phyloP scores from a whole-genome alignment of 805 yeast species.

The Spathaspora girioi region DNA sequence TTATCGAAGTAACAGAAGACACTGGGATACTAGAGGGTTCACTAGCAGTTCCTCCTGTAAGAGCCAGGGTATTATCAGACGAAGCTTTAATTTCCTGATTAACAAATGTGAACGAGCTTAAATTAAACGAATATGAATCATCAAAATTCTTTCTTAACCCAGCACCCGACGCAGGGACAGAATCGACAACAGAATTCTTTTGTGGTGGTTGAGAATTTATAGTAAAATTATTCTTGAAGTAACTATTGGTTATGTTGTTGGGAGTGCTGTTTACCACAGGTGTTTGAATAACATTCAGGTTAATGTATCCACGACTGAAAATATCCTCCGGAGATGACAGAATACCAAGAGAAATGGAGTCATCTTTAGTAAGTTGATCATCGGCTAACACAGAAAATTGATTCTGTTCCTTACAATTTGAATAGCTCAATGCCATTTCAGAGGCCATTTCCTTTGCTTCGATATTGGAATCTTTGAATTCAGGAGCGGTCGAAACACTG shows the following conservation, averaged over 20 bases:
- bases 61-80: not conserved
- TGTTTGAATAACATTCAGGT: conserved; percentile 16
- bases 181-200: not conserved
- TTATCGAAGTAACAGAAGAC: not conserved
- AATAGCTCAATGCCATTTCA: not conserved
- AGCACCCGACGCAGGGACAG: not conserved
- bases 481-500: not conserved
- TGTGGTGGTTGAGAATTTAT: not conserved
- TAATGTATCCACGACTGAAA: not conserved
- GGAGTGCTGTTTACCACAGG: conserved; percentile 24
- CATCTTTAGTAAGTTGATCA: not conserved
- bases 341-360: not conserved
- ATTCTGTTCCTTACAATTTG: not conserved
- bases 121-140: conserved; percentile 30
- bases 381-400: not conserved
- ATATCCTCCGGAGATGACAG: not conserved
- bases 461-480: not conserved
- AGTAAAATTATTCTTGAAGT: conserved; percentile 26
- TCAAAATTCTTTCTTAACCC: conserved; percentile 11
- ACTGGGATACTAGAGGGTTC: too few relatives aligned
- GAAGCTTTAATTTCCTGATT: conserved; percentile 10
- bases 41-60: not conserved
- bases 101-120: conserved; percentile 32
- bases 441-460: not conserved
- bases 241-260: conserved; percentile 34